phyloP scores from a whole-genome alignment of 805 yeast genomes.

The Sugiyamaella marilandica region DNA sequence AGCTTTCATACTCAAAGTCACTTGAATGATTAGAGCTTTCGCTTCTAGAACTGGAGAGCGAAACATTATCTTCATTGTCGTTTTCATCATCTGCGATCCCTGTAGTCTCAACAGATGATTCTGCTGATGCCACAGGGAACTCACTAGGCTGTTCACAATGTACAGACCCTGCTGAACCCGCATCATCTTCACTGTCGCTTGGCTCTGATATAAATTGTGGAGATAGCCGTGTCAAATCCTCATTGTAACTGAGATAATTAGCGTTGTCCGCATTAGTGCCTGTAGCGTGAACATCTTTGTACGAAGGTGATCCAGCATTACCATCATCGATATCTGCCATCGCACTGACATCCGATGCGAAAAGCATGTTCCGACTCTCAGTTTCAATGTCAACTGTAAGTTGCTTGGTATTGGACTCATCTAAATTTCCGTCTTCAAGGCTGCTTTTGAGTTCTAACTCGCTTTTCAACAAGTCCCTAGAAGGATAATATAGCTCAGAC shows the following conservation, averaged over 20 bases:
- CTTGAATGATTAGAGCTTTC: slow-evolving; percentile 12
- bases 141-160: background rate
- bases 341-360: background rate
- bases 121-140: background rate
- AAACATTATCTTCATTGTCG: background rate
- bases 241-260: background rate
- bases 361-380: background rate
- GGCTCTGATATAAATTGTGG: background rate
- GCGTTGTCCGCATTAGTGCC: background rate
- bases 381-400: background rate
- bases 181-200: background rate
- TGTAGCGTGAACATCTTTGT: background rate
- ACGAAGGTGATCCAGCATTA: background rate
- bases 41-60: background rate
- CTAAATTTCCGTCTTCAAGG: background rate
- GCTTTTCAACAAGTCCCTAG: background rate
- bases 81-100: slow-evolving; percentile 15
- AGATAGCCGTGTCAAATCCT: background rate
- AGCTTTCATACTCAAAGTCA: slow-evolving; percentile 14
- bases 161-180: background rate
- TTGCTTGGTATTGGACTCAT: too few species aligned
- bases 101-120: slow-evolving; percentile 3
- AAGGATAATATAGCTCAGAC: slow-evolving; percentile 11
- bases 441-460: background rate
- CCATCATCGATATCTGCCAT: background rate